phyloP scores from a whole-genome alignment of 257 asterid species.

The Plectranthus barbatus region DNA sequence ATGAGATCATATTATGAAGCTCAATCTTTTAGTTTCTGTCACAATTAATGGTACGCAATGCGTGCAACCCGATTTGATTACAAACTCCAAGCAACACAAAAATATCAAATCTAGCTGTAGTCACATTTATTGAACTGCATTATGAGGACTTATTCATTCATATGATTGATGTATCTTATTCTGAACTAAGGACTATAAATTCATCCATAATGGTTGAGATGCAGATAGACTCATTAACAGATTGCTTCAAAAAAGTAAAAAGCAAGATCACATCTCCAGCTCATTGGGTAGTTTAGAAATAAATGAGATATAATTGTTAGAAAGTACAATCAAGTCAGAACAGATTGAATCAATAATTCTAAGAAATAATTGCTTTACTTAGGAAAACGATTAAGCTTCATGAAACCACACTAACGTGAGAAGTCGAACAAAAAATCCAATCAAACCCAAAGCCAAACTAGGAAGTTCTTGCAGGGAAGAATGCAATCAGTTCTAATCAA shows the following conservation, averaged over 20 bases:
- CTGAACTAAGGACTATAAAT: background rate
- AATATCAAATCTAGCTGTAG: constrained; percentile 10
- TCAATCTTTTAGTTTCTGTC: constrained; percentile 10
- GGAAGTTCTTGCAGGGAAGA: background rate
- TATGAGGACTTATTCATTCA: background rate
- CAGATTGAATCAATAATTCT: constrained; percentile 1
- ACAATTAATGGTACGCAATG: background rate
- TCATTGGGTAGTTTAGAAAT: constrained; percentile 3
- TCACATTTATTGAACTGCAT: constrained; percentile 8
- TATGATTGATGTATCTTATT: background rate
- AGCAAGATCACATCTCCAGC: background rate
- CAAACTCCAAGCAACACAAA: background rate
- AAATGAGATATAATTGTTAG: background rate
- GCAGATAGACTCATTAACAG: constrained; percentile 1
- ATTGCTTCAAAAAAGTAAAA: background rate
- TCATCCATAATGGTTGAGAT: background rate
- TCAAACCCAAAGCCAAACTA: background rate
- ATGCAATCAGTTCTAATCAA: background rate
- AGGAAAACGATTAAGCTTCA: constrained; percentile 2
- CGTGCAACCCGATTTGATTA: constrained; percentile 1
- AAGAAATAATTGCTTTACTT: background rate
- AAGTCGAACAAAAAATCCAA: background rate
- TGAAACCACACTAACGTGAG: constrained; percentile 1
- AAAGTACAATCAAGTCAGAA: background rate
- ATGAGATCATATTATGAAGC: constrained; percentile 8